phyloP scores from a whole-genome alignment of 257 asterid species.

The Agastache rugosa region DNA sequence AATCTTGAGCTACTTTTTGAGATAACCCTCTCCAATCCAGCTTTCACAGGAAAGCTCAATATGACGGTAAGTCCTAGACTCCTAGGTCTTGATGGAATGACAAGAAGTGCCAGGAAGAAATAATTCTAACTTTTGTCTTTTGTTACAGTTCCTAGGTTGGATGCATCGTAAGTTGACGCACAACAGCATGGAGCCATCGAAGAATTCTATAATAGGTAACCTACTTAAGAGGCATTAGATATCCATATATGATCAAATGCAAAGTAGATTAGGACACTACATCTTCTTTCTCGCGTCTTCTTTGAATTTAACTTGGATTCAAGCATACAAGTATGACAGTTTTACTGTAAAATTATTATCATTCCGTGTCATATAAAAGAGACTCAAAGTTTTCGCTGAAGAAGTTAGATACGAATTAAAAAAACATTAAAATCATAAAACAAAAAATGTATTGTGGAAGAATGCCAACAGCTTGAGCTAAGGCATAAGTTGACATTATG shows the following conservation, averaged over 20 bases:
- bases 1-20: slow-evolving; percentile 35
- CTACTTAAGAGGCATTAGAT: slow-evolving; percentile 20
- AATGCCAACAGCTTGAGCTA: slow-evolving; percentile 4
- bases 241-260: slow-evolving; percentile 21
- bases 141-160: slow-evolving; percentile 87
- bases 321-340: slow-evolving; percentile 1
- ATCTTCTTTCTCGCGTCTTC: slow-evolving; percentile 12
- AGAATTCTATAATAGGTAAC: slow-evolving; percentile 64
- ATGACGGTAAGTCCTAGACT: slow-evolving; percentile 70
- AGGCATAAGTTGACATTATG: slow-evolving; percentile 14
- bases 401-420: no score
- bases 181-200: slow-evolving; percentile 48
- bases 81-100: slow-evolving; percentile 31
- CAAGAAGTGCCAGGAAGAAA: slow-evolving; percentile 8
- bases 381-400: background rate
- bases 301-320: slow-evolving; percentile 3
- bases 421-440: no score
- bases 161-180: slow-evolving; percentile 73
- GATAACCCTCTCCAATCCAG: slow-evolving; percentile 35
- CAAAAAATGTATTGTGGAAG: no score
- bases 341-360: background rate
- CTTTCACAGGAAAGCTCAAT: slow-evolving; percentile 44
- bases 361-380: background rate
- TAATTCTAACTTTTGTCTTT: slow-evolving; percentile 43
- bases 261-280: slow-evolving; percentile 21